Conservation (phyloP, 345 rosid species). For the Citrus reticulata region DNA sequence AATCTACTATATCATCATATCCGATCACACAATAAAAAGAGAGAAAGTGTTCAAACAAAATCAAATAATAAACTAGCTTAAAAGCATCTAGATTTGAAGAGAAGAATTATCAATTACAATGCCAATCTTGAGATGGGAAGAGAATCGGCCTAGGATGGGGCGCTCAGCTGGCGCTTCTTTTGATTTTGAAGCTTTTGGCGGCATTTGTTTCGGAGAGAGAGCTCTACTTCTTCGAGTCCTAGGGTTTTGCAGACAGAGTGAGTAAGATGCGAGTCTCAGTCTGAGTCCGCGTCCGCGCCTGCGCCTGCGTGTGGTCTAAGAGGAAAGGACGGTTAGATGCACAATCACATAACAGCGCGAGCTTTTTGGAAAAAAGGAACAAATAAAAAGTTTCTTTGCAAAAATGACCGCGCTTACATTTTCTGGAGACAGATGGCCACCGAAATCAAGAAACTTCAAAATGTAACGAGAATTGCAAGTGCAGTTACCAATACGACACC, state of each 20-base stretch:
- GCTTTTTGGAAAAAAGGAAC: not conserved
- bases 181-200: slow-evolving; percentile 84
- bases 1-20: not conserved
- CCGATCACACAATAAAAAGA: not conserved
- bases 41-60: not conserved
- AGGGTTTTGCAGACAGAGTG: not conserved
- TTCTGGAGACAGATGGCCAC: not conserved
- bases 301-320: not conserved
- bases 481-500: not conserved
- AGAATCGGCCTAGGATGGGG: slow-evolving; percentile 94
- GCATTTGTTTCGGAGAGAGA: slow-evolving; percentile 37
- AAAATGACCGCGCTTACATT: not conserved
- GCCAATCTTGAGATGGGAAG: slow-evolving; percentile 99
- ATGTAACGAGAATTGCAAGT: not conserved
- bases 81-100: not conserved
- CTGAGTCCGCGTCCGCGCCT: rapidly evolving
- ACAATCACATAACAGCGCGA: not conserved
- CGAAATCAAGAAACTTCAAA: not conserved
- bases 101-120: slow-evolving; percentile 43
- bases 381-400: not conserved
- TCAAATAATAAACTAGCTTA: not conserved
- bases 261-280: not conserved
- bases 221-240: not conserved
- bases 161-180: slow-evolving; percentile 91
- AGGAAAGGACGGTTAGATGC: not conserved